A percentile compares a stretch with the other conserved stretches of the same genome.
phyloP scores from a whole-genome alignment of 371 early-diverging fungal genomes.

The Coemansia sp. region DNA sequence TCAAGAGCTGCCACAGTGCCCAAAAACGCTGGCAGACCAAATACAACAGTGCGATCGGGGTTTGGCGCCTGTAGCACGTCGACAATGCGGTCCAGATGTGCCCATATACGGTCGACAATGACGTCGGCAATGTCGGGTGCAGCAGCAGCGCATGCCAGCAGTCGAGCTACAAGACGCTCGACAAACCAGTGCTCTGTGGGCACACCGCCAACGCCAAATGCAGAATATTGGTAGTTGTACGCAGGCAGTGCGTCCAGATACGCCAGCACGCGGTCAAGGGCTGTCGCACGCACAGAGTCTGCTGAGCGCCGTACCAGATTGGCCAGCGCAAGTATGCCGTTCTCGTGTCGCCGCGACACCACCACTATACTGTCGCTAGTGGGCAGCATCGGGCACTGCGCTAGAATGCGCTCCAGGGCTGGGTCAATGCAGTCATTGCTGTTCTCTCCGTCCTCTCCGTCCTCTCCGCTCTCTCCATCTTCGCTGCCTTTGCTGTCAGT shows the following conservation, averaged over 20 bases:
- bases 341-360: slow-evolving; percentile 42
- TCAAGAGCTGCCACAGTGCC: slow-evolving; percentile 68
- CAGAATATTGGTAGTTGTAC: slow-evolving; percentile 17
- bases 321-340: slow-evolving; percentile 46
- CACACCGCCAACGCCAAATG: slow-evolving; percentile 28
- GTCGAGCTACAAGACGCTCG: slow-evolving; percentile 52
- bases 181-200: slow-evolving; percentile 54
- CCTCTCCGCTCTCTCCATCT: slow-evolving; percentile 20
- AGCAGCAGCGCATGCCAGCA: slow-evolving; percentile 52
- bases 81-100: slow-evolving; percentile 51
- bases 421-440: neutral
- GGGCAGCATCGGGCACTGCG: slow-evolving; percentile 28
- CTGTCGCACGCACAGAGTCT: neutral
- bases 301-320: slow-evolving; percentile 29
- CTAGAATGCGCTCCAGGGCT: neutral
- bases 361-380: neutral
- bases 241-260: slow-evolving; percentile 39
- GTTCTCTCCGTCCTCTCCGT: no score
- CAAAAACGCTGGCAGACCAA: slow-evolving; percentile 66
- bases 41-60: slow-evolving; percentile 46
- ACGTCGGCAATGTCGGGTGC: slow-evolving; percentile 34
- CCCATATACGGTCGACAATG: slow-evolving; percentile 56
- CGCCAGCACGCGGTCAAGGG: slow-evolving; percentile 17
- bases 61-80: slow-evolving; percentile 34
- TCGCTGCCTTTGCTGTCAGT: neutral